phyloP scores from a whole-genome alignment of 2,329 filamentous ascomycete genomes.

The Exophiala oligosperma region DNA sequence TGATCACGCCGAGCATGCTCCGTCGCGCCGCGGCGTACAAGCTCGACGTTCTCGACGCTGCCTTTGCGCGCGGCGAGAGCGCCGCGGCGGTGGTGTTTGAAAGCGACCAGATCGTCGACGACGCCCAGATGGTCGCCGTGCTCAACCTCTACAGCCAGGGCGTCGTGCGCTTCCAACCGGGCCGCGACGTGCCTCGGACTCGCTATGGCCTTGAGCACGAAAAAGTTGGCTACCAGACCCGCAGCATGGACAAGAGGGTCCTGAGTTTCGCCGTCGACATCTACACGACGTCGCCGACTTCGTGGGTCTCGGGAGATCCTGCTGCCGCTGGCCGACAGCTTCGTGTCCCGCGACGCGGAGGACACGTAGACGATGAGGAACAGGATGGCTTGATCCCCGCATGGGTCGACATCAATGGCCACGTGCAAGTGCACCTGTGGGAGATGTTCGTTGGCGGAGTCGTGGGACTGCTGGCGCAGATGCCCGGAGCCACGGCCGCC shows the following conservation, averaged over 20 bases:
- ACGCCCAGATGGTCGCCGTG: slow-evolving; percentile 29
- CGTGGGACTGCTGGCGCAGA: slow-evolving; percentile 41
- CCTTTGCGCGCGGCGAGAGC: slow-evolving; percentile 32
- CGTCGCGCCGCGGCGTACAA: slow-evolving; percentile 46
- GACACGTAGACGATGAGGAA: slow-evolving; percentile 21
- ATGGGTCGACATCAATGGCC: slow-evolving; percentile 51
- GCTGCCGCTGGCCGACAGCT: slow-evolving; percentile 28
- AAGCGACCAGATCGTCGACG: slow-evolving; percentile 32
- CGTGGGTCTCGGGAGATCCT: slow-evolving; percentile 45
- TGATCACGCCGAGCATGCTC: slow-evolving; percentile 42
- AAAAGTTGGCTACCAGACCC: slow-evolving; percentile 47
- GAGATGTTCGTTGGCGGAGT: slow-evolving; percentile 42
- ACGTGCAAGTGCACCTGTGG: slow-evolving; percentile 41
- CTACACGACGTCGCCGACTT: slow-evolving; percentile 28
- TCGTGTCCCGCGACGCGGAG: slow-evolving; percentile 31
- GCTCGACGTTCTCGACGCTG: slow-evolving; percentile 40
- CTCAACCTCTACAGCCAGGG: slow-evolving; percentile 34
- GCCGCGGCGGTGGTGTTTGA: slow-evolving; percentile 21
- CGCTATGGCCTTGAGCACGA: slow-evolving; percentile 45
- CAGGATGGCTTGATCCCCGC: slow-evolving; percentile 39
- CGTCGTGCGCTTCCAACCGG: slow-evolving; percentile 38
- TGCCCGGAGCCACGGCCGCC: slow-evolving; percentile 40
- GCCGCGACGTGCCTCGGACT: slow-evolving; percentile 41
- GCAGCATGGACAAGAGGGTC: slow-evolving; percentile 45
- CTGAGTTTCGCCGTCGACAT: slow-evolving; percentile 46